Evolutionary conservation across 495 filamentous ascomycete genomes (phyloP), one percentile per base, ranked within the genome.

Genomic region (Rhypophila decipiens): DNA sequence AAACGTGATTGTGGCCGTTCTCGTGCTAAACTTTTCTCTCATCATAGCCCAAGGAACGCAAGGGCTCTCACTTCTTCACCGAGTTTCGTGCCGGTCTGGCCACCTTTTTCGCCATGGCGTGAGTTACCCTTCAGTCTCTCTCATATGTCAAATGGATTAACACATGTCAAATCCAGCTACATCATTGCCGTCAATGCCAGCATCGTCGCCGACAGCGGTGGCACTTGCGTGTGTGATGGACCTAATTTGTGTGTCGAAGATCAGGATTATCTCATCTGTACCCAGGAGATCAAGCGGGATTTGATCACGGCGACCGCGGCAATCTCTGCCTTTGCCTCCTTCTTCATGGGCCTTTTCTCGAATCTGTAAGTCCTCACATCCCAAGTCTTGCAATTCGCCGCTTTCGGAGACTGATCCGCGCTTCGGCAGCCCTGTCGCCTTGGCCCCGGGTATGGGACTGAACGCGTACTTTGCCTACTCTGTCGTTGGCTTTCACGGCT

Each of bases 61-160:
- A 86, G 59, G 83, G 82, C 1, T 80, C 82, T n/a, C 74, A 74
- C 54, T 90, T 90, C 70, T 79, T 86, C 53, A 90, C 85, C 19
- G 86, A 90, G 67, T 63, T 89, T 37, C 81, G 87, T 42, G 87
- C 85, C 49, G 87, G 86, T 44, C 62, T 90, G 2, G 86, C 86
- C 24, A 86, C 87, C 39, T 89, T 90, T 72, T 89, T 90, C 67
- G 86, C 86, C 53, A 90, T 90, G 87, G 86, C 87, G 57, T 88
- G 42, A 49, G 60, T 64, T 34, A 40, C 7, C 18, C 17, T 23
- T 3, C 8, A 10, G 15, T 11, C 38, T 8, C 11, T n/a, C n/a
- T n/a, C n/a, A n/a, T n/a, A n/a, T n/a, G n/a, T n/a, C n/a, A n/a
- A n/a, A n/a, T n/a, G 38, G 38, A 41, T 21, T 41, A 22, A 41